A percentile compares a stretch with the other conserved stretches of the same genome.
phyloP scores from a whole-genome alignment of 352 stramenopile species.

The Globisporangium polare region DNA sequence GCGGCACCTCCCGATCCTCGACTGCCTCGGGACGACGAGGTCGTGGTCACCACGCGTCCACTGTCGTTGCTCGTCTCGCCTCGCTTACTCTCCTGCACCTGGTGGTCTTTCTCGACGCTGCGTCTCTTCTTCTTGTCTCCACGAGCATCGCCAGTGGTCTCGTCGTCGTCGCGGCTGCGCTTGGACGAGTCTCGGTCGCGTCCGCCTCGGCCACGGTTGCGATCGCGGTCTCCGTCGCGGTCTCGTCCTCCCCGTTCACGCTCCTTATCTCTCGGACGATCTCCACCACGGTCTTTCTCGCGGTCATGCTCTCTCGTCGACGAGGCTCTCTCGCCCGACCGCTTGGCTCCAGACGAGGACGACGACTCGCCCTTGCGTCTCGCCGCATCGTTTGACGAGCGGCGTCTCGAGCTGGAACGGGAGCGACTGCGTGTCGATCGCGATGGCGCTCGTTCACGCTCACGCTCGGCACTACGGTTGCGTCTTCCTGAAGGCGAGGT shows the following conservation, averaged over 20 bases:
- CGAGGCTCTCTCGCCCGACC: conserved; percentile 12
- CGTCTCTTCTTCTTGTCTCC: conserved; percentile 26
- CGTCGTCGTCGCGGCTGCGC: conserved; percentile 22
- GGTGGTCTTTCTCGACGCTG: conserved; percentile 18
- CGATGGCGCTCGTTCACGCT: conserved; percentile 8
- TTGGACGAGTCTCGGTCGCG: conserved; percentile 29
- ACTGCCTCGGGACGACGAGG: conserved; percentile 30
- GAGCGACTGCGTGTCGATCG: conserved; percentile 16
- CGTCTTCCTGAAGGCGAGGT: conserved; percentile 1
- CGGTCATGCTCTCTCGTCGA: conserved; percentile 12
- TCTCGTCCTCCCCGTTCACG: conserved; percentile 18
- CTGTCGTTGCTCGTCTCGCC: conserved; percentile 25
- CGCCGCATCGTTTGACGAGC: conserved; percentile 30
- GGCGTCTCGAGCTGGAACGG: conserved; percentile 41
- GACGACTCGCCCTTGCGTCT: conserved; percentile 20
- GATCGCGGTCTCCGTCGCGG: conserved; percentile 29
- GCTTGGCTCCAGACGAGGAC: conserved; percentile 10
- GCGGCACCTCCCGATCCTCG: conserved; percentile 3
- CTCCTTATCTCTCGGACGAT: conserved; percentile 21
- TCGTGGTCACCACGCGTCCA: conserved; percentile 48
- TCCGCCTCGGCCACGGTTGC: conserved; percentile 18
- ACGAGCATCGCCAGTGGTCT: conserved; percentile 11
- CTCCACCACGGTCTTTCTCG: conserved; percentile 9
- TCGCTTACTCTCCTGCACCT: conserved; percentile 24
- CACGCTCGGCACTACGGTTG: conserved; percentile 16